Percentiles rank a stretch among this genome's conserved stretches.
Evolutionary conservation across 768 basidiomycete species (phyloP).

Genomic region (Phanerodontia chrysosporium): DNA sequence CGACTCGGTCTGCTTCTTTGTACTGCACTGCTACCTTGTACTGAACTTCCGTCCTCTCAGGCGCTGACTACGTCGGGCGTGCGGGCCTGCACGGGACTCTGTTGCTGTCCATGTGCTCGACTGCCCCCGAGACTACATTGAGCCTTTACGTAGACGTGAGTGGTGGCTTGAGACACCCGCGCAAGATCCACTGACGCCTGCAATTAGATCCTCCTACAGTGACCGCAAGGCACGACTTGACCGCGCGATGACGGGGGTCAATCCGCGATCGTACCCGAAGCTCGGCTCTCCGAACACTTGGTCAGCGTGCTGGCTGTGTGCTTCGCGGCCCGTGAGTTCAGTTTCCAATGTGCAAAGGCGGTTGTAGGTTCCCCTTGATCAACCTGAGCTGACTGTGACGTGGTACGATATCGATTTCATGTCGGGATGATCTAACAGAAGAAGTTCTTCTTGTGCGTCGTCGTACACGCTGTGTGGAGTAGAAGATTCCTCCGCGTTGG

Average conservation of each 20-base stretch:
- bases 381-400: constrained; percentile 7
- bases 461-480: constrained; percentile 13
- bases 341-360: background rate
- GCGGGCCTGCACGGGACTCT: constrained; percentile 4
- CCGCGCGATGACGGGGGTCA: constrained; percentile 10
- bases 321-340: constrained; percentile 1
- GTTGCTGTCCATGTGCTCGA: constrained; percentile 3
- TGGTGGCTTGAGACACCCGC: constrained; percentile 4
- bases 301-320: background rate
- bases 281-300: background rate
- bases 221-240: constrained; percentile 2
- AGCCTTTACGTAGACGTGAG: constrained; percentile 12
- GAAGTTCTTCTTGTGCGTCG: constrained; percentile 1
- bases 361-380: background rate
- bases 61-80: background rate
- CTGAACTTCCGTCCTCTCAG: background rate
- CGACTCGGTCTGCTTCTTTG: background rate
- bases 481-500: constrained; percentile 11
- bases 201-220: constrained; percentile 4
- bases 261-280: constrained; percentile 3
- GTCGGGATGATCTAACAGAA: constrained; percentile 13
- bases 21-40: background rate
- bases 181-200: constrained; percentile 13
- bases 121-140: constrained; percentile 14
- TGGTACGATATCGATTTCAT: constrained; percentile 14